phyloP scores from a whole-genome alignment of 2,329 filamentous ascomycete genomes.

The Fonsecaea pugnacius region DNA sequence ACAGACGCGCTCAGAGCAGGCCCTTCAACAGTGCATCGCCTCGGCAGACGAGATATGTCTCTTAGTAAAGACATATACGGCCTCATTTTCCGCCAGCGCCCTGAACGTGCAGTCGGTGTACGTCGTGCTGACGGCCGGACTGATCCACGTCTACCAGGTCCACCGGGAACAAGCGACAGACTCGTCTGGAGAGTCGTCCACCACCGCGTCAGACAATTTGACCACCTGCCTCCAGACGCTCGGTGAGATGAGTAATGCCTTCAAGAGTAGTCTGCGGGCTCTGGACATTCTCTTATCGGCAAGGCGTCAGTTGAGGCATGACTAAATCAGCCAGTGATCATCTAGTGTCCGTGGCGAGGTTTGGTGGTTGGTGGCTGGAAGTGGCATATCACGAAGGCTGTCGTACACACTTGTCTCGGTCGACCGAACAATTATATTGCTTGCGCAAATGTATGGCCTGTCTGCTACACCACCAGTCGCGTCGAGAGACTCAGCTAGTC shows the following conservation, averaged over 20 bases:
- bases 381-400: too few species aligned
- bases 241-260: neutral
- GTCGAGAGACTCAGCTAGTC: too few species aligned
- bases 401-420: too few species aligned
- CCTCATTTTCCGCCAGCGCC: neutral
- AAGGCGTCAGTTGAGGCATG: neutral
- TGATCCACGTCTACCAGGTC: neutral
- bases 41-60: neutral
- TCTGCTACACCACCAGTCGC: too few species aligned
- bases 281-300: constrained; percentile 38
- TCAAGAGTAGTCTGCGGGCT: constrained; percentile 40
- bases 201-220: neutral
- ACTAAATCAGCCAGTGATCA: too few species aligned
- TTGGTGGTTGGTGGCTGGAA: too few species aligned
- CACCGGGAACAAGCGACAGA: neutral
- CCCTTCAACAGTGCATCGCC: neutral
- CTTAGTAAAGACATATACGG: neutral
- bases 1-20: neutral
- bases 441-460: too few species aligned
- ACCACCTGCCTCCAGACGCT: neutral
- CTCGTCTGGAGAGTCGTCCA: neutral
- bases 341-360: too few species aligned
- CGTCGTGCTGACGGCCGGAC: neutral
- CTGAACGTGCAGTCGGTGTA: neutral
- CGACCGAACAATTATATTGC: too few species aligned